Evolutionary conservation across 2,329 filamentous ascomycete genomes (phyloP), one percentile per base, ranked within the genome.

Genomic region (Tolypocladium pustulatum): DNA sequence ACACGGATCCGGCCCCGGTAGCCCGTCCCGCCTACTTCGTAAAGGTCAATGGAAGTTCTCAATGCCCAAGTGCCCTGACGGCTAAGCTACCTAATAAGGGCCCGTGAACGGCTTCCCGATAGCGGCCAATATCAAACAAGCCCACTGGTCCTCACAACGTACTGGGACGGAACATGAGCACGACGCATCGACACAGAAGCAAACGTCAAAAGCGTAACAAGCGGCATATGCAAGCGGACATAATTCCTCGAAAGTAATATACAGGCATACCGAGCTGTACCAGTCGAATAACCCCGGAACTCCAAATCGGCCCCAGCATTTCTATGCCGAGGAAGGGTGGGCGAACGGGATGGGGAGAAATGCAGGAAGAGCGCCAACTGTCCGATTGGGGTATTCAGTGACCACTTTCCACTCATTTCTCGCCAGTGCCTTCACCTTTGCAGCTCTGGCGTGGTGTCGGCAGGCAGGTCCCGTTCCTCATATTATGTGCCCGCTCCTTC

Each of bases 141-240:
- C 15, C 22, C 43, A 10, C 22, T 5, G n/a, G 7, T 22, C n/a
- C 9, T 13, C n/a, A 25, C 25, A 0, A 25, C n/a, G n/a, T n/a
- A n/a, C n/a, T n/a, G n/a, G n/a, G n/a, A n/a, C n/a, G n/a, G n/a
- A n/a, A n/a, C n/a, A n/a, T n/a, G n/a, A n/a, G n/a, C n/a, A n/a
- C n/a, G n/a, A n/a, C 30, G 15, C 49, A 53, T 53, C 49, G n/a
- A 53, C 9, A 20, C 4, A 22, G 9, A 13, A 15, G 20, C 20
- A 22, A 22, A 34, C 20, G 30, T 53, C 9, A 5, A 20, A 9
- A 53, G 22, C 22, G 32, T 22, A 13, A 34, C 12, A 1, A 80
- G 84, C 53, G 86, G 90, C 71, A 72, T 77, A 43, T 55, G 38
- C 40, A 55, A 49, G 15, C 32, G n/a, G 37, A 30, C 32, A n/a